A percentile compares a stretch with the other conserved stretches of the same genome.
These are phyloP conservation scores for Chaetoceros tenuissimus DNA, from an alignment of 108 stramenopile species.

Conservation along the genomic window DNA sequence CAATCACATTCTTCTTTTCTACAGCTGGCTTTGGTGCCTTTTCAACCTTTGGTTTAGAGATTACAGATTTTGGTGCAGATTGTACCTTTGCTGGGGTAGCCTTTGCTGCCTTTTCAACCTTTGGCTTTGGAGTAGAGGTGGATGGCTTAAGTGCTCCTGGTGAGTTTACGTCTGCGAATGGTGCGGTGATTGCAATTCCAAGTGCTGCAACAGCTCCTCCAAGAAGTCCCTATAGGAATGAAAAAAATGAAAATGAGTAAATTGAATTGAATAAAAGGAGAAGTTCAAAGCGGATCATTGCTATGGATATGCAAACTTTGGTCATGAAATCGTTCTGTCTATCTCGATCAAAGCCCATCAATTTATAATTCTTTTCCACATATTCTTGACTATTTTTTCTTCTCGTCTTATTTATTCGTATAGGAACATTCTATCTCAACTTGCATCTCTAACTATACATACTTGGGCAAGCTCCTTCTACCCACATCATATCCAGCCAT, in stretches of 20 bases:
- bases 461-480: too few relatives aligned
- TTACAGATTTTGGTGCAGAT: not conserved
- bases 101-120: slow-evolving; percentile 32
- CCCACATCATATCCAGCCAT: too few relatives aligned
- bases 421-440: too few relatives aligned
- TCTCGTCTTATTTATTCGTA: too few relatives aligned
- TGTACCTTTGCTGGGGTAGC: slow-evolving; percentile 15
- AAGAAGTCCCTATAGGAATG: slow-evolving; percentile 41
- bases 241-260: slow-evolving; percentile 2
- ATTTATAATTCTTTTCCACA: too few relatives aligned
- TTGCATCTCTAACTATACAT: too few relatives aligned
- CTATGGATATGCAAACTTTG: not conserved
- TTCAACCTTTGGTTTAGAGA: slow-evolving; percentile 7
- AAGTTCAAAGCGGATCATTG: not conserved
- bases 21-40: slow-evolving; percentile 31
- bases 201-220: slow-evolving; percentile 54
- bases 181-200: slow-evolving; percentile 47
- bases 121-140: slow-evolving; percentile 24
- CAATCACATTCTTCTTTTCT: not conserved
- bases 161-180: slow-evolving; percentile 24
- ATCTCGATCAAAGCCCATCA: too few relatives aligned
- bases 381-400: too few relatives aligned
- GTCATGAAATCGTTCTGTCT: not conserved
- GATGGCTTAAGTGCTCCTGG: slow-evolving; percentile 11
- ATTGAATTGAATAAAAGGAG: slow-evolving; percentile 2